Conservation (phyloP, 371 early-diverging fungal species). For the Haplosporangium sp. region DNA sequence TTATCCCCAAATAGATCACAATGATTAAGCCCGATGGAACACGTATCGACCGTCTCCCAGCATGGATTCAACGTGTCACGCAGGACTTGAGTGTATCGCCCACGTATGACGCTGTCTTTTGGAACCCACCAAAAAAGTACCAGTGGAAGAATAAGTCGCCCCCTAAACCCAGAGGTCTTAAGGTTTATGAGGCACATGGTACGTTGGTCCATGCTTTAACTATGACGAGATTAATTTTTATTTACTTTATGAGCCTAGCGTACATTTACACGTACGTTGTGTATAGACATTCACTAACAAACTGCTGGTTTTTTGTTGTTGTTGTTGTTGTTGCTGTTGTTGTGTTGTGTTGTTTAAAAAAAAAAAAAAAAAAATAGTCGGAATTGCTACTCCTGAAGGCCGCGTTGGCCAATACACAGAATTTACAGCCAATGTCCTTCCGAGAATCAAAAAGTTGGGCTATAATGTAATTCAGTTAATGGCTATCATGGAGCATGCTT, state of each 20-base stretch:
- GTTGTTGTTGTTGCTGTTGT: neutral
- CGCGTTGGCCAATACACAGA: constrained; percentile 88
- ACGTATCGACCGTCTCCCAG: constrained; percentile 91
- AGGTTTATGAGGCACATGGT: constrained; percentile 95
- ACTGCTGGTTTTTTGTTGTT: too few species aligned
- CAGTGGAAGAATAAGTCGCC: constrained; percentile 80
- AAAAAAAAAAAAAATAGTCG: constrained; percentile 65
- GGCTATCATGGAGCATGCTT: constrained; percentile 99
- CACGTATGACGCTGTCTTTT: constrained; percentile 91
- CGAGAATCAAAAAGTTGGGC: constrained; percentile 87
- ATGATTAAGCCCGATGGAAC: constrained; percentile 81
- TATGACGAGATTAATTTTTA: neutral
- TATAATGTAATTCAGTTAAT: constrained; percentile 97
- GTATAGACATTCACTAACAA: too few species aligned
- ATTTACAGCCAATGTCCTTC: constrained; percentile 89
- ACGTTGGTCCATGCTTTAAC: neutral
- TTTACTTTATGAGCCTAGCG: too few species aligned
- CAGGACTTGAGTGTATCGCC: constrained; percentile 88
- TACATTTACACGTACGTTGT: too few species aligned
- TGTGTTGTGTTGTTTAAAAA: neutral
- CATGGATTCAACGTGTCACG: constrained; percentile 86
- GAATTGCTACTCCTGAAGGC: constrained; percentile 89
- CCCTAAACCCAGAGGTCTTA: constrained; percentile 68
- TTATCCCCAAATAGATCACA: constrained; percentile 65
- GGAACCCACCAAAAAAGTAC: constrained; percentile 88